These are phyloP conservation scores for Hypoxylon sp. DNA, from an alignment of 2,329 filamentous ascomycete species.

Conservation along the genomic window DNA sequence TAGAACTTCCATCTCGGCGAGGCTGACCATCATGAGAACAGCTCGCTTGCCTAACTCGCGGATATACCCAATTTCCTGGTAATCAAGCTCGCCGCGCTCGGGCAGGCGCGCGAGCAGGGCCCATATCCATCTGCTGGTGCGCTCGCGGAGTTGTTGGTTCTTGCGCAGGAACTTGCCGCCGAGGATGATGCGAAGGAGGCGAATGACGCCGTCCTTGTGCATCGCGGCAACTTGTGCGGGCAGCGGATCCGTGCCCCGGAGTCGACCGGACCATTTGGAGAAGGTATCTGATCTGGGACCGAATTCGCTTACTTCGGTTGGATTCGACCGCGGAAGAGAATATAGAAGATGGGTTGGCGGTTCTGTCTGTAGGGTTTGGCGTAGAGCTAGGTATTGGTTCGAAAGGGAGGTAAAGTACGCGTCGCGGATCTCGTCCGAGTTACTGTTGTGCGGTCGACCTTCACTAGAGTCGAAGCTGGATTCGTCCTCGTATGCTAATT, in stretches of 20 bases:
- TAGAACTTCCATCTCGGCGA: conserved; percentile 67
- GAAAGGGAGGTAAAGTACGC: conserved; percentile 78
- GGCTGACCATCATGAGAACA: conserved; percentile 69
- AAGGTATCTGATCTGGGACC: conserved; percentile 66
- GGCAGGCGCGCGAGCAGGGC: conserved; percentile 82
- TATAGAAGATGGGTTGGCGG: conserved; percentile 68
- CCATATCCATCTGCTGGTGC: conserved; percentile 89
- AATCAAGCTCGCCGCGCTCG: conserved; percentile 80
- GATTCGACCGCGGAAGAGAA: conserved; percentile 67
- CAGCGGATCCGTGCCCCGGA: conserved; percentile 69
- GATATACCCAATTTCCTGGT: conserved; percentile 81
- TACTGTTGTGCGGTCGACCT: conserved; percentile 53
- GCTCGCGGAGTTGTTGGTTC: conserved; percentile 71
- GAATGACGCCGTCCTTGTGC: conserved; percentile 75
- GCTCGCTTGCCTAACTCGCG: conserved; percentile 86
- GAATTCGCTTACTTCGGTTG: conserved; percentile 69
- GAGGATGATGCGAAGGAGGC: conserved; percentile 76
- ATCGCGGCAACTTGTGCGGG: conserved; percentile 74
- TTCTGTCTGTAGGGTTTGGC: conserved; percentile 69
- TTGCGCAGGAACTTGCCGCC: conserved; percentile 74
- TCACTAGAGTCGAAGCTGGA: conserved; percentile 49
- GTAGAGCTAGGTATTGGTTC: conserved; percentile 75
- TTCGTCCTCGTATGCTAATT: conserved; percentile 50
- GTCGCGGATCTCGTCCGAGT: conserved; percentile 65
- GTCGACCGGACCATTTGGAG: conserved; percentile 65